phyloP scores from a whole-genome alignment of 331 rosid genomes.

The Malus hybrid region DNA sequence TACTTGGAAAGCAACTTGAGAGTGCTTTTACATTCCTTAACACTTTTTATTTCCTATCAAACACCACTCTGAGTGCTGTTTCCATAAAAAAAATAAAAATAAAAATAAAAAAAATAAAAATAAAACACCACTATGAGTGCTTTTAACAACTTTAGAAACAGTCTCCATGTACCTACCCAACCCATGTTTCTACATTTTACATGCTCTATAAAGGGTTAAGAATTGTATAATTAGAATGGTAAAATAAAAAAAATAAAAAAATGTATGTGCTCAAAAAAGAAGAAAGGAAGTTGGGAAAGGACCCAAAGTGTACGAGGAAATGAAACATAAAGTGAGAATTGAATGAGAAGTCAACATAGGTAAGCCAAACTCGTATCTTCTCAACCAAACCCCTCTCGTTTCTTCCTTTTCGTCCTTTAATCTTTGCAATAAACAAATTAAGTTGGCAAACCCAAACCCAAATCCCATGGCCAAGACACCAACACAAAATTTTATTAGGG shows the following conservation, averaged over 20 bases:
- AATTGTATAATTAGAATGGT: not conserved
- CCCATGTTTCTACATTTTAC: not conserved
- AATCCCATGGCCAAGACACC: not conserved
- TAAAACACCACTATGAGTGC: not conserved
- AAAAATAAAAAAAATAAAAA: too few species aligned
- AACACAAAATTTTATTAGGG: not conserved
- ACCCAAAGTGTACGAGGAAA: not conserved
- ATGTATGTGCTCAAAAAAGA: not conserved
- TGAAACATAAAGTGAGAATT: not conserved
- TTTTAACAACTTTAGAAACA: not conserved
- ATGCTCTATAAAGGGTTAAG: not conserved
- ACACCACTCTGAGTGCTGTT: not conserved
- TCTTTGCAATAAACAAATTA: not conserved
- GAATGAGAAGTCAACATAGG: constrained; percentile 22
- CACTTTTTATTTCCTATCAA: too few species aligned
- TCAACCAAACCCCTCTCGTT: constrained; percentile 5
- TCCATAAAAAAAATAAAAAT: too few species aligned
- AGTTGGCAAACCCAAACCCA: not conserved
- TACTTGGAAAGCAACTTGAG: too few species aligned
- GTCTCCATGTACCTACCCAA: not conserved
- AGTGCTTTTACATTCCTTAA: not conserved
- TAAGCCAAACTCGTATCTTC: constrained; percentile 24
- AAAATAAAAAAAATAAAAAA: too few species aligned
- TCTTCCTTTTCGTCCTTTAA: not conserved
- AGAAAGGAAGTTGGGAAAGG: not conserved